phyloP scores from a whole-genome alignment of 2,329 filamentous ascomycete genomes.

The Orbilia quercus region DNA sequence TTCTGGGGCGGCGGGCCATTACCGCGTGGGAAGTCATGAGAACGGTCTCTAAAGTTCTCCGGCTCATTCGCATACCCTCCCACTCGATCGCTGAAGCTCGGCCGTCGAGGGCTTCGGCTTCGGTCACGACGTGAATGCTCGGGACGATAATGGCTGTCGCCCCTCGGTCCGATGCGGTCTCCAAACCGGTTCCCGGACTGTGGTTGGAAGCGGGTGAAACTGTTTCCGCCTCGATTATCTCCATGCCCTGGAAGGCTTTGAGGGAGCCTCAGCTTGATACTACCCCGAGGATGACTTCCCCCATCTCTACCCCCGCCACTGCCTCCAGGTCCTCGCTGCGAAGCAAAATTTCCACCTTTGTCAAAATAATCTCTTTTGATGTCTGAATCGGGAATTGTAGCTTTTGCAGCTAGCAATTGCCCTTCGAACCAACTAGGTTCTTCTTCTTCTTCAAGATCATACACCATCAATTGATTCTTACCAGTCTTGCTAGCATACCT shows the following conservation, averaged over 20 bases:
- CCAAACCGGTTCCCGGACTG: conserved; percentile 4
- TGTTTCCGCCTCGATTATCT: conserved; percentile 3
- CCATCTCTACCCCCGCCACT: too few relatives aligned
- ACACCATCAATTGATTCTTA: conserved; percentile 10
- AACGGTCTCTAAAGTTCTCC: conserved; percentile 43
- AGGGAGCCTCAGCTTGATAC: conserved; percentile 47
- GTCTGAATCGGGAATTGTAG: conserved; percentile 41
- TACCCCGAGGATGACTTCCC: conserved; percentile 15
- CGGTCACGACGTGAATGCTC: conserved; percentile 44
- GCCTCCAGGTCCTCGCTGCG: neutral
- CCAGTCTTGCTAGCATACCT: conserved; percentile 29
- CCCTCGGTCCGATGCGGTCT: conserved; percentile 23
- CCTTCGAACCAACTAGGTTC: conserved; percentile 46
- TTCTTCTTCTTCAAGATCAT: conserved; percentile 19
- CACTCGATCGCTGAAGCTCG: conserved; percentile 40
- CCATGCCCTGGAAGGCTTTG: conserved; percentile 23
- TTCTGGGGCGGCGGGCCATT: conserved; percentile 15
- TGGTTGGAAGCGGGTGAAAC: conserved; percentile 38
- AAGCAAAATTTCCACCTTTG: neutral
- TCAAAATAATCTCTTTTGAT: conserved; percentile 26
- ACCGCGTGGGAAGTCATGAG: conserved; percentile 52
- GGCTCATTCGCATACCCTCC: conserved; percentile 17
- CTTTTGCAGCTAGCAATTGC: conserved; percentile 30
- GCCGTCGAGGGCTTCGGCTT: conserved; percentile 34
- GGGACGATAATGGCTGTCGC: conserved; percentile 28